Evolutionary conservation across 2,329 filamentous ascomycete species (phyloP).

Genomic region (Colletotrichum sp.): DNA sequence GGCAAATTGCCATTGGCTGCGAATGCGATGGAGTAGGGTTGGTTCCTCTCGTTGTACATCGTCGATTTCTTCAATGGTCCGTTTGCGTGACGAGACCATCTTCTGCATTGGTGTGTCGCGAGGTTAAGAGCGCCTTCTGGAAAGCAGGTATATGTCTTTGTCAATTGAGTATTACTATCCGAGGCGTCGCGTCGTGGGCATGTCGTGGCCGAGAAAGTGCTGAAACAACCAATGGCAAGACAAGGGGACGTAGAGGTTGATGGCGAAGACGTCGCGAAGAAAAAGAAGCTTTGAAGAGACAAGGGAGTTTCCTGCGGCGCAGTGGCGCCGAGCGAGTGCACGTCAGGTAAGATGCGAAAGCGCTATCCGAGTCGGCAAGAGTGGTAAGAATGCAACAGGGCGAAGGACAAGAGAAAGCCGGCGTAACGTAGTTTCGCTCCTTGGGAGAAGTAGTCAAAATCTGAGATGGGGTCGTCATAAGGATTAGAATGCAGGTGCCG

Average conservation of each 20-base stretch:
- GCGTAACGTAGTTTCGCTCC: background rate
- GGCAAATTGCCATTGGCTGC: constrained; percentile 96
- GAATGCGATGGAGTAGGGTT: constrained; percentile 67
- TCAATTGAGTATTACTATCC: background rate
- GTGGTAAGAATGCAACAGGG: background rate
- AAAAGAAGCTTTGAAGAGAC: background rate
- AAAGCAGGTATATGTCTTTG: background rate
- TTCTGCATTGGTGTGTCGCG: background rate
- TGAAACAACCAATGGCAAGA: background rate
- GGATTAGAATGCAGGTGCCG: background rate
- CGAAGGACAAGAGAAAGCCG: background rate
- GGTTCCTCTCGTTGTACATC: constrained; percentile 31
- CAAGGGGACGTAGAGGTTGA: background rate
- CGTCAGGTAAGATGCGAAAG: background rate
- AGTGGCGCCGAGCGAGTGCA: background rate
- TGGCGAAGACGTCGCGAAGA: background rate
- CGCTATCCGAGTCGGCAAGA: background rate
- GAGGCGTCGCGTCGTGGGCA: constrained; percentile 1
- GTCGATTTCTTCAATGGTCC: constrained; percentile 49
- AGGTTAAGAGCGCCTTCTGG: background rate
- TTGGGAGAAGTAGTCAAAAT: background rate
- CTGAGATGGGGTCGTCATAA: background rate
- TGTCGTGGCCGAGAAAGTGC: background rate
- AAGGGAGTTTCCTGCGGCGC: background rate
- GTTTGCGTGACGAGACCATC: constrained; percentile 55